These are phyloP conservation scores for Aurantiochytrium sp. DNA, from an alignment of 108 stramenopile species.

Conservation along the genomic window DNA sequence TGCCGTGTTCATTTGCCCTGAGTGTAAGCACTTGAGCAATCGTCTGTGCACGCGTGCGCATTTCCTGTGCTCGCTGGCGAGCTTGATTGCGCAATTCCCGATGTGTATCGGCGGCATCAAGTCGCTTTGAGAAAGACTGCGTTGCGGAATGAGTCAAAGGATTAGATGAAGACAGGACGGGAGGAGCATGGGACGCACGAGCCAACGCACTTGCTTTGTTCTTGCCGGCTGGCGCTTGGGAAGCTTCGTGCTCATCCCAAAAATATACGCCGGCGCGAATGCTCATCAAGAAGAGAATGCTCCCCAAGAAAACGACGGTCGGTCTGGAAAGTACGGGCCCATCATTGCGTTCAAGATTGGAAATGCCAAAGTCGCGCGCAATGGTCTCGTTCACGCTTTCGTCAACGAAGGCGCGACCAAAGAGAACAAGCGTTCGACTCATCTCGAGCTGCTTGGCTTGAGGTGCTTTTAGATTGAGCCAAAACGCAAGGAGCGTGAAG, in stretches of 20 bases:
- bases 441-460: neutral
- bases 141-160: too few species aligned
- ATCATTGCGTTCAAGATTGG: neutral
- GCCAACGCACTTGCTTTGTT: too few species aligned
- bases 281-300: neutral
- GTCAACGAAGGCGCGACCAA: neutral
- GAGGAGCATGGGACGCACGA: too few species aligned
- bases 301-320: neutral
- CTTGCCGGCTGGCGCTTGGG: too few species aligned
- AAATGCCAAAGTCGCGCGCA: neutral
- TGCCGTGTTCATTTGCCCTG: neutral
- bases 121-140: too few species aligned
- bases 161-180: too few species aligned
- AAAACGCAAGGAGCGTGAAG: neutral
- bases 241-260: neutral
- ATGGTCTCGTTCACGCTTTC: neutral
- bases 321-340: neutral
- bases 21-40: neutral
- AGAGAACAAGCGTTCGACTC: neutral
- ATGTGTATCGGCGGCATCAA: too few species aligned
- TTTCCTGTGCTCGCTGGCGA: too few species aligned
- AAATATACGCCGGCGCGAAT: neutral
- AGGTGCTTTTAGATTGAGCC: neutral
- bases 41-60: neutral
- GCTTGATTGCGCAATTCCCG: too few species aligned